Evolutionary conservation across 192 early-diverging fungal species (phyloP).

Genomic region (Coemansia sp.): DNA sequence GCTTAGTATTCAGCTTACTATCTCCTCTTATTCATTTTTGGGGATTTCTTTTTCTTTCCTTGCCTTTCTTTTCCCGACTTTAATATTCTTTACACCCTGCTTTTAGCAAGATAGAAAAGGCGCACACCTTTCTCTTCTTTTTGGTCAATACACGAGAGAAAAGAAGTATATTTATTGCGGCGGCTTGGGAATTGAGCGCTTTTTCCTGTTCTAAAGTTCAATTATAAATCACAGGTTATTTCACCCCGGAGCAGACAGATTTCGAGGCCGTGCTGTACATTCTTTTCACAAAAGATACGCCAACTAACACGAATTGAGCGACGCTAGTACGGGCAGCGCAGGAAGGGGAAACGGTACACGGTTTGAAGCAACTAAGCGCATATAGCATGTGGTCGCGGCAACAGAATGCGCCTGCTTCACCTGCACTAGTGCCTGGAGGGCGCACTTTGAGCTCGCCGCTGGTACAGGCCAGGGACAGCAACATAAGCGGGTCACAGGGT

Average conservation of each 20-base stretch:
- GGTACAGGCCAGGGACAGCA: background rate
- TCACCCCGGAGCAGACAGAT: background rate
- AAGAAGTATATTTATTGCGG: background rate
- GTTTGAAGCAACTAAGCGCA: constrained; percentile 2
- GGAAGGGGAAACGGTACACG: background rate
- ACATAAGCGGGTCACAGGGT: background rate
- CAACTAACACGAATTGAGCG: background rate
- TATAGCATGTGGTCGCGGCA: constrained; percentile 13
- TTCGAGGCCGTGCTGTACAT: background rate
- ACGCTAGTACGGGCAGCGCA: background rate
- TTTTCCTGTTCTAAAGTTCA: background rate
- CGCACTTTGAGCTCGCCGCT: background rate
- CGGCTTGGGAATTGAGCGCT: background rate
- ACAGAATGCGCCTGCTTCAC: constrained; percentile 14
- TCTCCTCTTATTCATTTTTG: constrained; percentile 4
- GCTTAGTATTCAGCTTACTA: background rate
- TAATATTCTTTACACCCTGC: background rate
- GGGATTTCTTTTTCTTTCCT: background rate
- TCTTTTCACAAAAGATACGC: background rate
- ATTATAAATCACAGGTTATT: constrained; percentile 1
- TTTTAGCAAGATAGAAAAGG: background rate
- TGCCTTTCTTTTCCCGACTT: background rate
- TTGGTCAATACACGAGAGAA: background rate
- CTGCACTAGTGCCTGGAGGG: constrained; percentile 1
- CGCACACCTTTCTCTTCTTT: background rate